A percentile compares a stretch with the other conserved stretches of the same genome.
Conservation (phyloP, 2,329 filamentous ascomycete species). For the Emericellopsis atlantica region DNA sequence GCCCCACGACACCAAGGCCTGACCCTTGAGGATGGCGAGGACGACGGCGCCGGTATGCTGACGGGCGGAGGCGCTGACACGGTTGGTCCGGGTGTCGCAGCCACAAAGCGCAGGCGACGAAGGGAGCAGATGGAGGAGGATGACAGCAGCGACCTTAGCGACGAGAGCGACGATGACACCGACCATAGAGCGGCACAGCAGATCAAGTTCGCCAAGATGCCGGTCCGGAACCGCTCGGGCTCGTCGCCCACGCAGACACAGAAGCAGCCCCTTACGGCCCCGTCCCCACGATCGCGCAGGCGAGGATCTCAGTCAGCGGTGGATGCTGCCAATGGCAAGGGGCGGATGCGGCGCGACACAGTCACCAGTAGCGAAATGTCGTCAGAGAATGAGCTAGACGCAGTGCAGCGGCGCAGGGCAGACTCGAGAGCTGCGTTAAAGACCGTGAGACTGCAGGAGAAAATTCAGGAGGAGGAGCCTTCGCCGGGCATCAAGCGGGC, state of each 20-base stretch:
- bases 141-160: constrained; percentile 73
- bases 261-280: constrained; percentile 24
- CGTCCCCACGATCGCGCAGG: constrained; percentile 36
- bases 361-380: constrained; percentile 75
- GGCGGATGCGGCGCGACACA: constrained; percentile 59
- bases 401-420: constrained; percentile 50
- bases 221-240: constrained; percentile 70
- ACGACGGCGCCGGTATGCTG: constrained; percentile 61
- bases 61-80: constrained; percentile 57
- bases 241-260: constrained; percentile 68
- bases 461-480: constrained; percentile 24
- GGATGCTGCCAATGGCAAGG: constrained; percentile 58
- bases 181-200: constrained; percentile 71
- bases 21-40: constrained; percentile 57
- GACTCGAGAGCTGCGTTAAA: constrained; percentile 43
- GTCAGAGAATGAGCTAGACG: constrained; percentile 68
- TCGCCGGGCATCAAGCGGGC: constrained; percentile 26
- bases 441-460: constrained; percentile 21
- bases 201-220: constrained; percentile 95
- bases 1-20: constrained; percentile 50
- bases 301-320: constrained; percentile 61
- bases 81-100: constrained; percentile 52
- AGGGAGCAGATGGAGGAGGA: constrained; percentile 73
- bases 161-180: constrained; percentile 70
- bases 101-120: constrained; percentile 51